Percentiles rank a stretch among this genome's conserved stretches.
Conservation (phyloP, 805 yeast species). For the Yamadazyma akitaensis region DNA sequence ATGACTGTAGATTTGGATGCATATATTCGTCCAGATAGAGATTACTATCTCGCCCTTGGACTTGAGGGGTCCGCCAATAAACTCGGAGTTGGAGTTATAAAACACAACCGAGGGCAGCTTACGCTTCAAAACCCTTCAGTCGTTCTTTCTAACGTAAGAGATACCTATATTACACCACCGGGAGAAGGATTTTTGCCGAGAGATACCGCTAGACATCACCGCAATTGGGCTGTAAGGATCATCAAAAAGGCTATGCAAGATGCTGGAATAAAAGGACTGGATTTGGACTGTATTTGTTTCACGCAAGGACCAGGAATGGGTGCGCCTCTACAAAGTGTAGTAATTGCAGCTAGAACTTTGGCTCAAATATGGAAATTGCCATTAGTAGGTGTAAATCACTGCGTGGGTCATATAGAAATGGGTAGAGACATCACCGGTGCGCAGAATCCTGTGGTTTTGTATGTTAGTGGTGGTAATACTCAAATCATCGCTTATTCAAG, state of each 20-base stretch:
- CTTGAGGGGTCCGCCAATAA: slow-evolving; percentile 97
- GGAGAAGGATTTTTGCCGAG: slow-evolving; percentile 97
- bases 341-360: slow-evolving; percentile 84
- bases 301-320: slow-evolving; percentile 99
- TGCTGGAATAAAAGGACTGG: slow-evolving; percentile 48
- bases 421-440: slow-evolving; percentile 99
- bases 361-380: slow-evolving; percentile 80
- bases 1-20: slow-evolving; percentile 48
- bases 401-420: slow-evolving; percentile 98
- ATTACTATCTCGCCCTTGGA: slow-evolving; percentile 73
- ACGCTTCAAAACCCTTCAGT: slow-evolving; percentile 60
- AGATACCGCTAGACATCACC: slow-evolving; percentile 94
- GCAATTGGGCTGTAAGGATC: slow-evolving; percentile 88
- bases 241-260: slow-evolving; percentile 64
- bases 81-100: slow-evolving; percentile 88
- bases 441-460: slow-evolving; percentile 91
- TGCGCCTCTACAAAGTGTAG: slow-evolving; percentile 93
- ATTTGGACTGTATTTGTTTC: slow-evolving; percentile 80
- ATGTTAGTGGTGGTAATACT: slow-evolving; percentile 98
- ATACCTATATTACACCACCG: slow-evolving; percentile 93
- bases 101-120: slow-evolving; percentile 63
- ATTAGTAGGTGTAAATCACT: slow-evolving; percentile 91
- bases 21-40: slow-evolving; percentile 39
- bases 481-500: slow-evolving; percentile 96
- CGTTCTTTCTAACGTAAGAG: slow-evolving; percentile 86